These are phyloP conservation scores for Wickerhamomyces sp. DNA, from an alignment of 1,139 yeast genomes.

Conservation along the genomic window DNA sequence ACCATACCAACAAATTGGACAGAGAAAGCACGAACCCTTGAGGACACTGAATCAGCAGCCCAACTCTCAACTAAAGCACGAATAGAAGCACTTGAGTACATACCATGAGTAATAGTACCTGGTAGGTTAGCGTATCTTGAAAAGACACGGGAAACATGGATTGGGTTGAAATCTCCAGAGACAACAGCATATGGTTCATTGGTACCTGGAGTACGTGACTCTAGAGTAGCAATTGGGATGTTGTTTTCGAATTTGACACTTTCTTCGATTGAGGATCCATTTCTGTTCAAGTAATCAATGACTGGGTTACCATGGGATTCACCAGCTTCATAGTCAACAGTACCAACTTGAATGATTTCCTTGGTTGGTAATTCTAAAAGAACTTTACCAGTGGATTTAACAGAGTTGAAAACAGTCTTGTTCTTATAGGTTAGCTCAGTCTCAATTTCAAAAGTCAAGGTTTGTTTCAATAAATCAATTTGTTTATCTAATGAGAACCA, in stretches of 20 bases:
- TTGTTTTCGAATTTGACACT: constrained; percentile 86
- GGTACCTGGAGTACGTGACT: constrained; percentile 51
- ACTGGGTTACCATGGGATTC: constrained; percentile 97
- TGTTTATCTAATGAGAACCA: constrained; percentile 88
- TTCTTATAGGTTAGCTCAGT: constrained; percentile 80
- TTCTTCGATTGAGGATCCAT: constrained; percentile 92
- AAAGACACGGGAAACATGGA: constrained; percentile 93
- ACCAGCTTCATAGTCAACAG: constrained; percentile 86
- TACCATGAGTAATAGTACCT: constrained; percentile 98
- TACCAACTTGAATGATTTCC: constrained; percentile 84
- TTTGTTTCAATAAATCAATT: constrained; percentile 69
- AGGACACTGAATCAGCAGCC: constrained; percentile 96
- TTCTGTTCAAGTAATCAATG: constrained; percentile 84
- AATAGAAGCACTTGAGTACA: constrained; percentile 95
- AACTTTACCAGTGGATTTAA: constrained; percentile 80
- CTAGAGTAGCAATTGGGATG: constrained; percentile 72
- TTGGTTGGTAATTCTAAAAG: constrained; percentile 87
- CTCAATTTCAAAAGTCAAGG: constrained; percentile 84
- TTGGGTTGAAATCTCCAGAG: constrained; percentile 97
- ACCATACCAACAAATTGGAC: constrained; percentile 96
- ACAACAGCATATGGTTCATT: constrained; percentile 96
- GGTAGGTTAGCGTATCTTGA: constrained; percentile 91
- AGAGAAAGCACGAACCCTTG: constrained; percentile 92
- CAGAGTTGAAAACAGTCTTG: constrained; percentile 71
- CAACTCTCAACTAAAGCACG: constrained; percentile 94